Conservation (phyloP, 306 rosid genomes). For the Herpetospermum pedunculosum region DNA sequence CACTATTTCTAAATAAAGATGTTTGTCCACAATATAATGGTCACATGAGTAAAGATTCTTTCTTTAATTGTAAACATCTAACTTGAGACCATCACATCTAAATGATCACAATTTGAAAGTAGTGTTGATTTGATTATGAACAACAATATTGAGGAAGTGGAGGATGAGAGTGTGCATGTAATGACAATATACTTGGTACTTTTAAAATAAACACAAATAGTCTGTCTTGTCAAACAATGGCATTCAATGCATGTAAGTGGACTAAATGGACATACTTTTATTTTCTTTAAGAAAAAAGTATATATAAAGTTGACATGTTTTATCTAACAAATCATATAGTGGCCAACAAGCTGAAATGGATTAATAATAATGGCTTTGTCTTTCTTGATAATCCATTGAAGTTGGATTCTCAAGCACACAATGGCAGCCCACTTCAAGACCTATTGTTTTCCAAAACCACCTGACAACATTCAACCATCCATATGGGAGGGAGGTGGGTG, state of each 20-base stretch:
- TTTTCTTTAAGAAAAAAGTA: background rate
- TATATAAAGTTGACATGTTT: background rate
- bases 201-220: background rate
- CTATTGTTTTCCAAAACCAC: background rate
- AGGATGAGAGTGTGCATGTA: background rate
- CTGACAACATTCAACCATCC: background rate
- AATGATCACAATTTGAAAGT: background rate
- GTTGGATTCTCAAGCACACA: background rate
- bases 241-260: conserved; percentile 4
- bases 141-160: background rate
- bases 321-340: background rate
- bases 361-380: background rate
- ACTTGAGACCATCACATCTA: background rate
- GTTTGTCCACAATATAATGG: background rate
- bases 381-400: background rate
- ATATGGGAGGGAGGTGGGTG: background rate
- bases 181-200: background rate
- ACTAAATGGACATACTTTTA: background rate
- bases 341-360: conserved; percentile 7
- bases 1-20: background rate
- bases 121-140: background rate
- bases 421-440: background rate
- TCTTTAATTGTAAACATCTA: background rate
- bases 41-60: background rate
- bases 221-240: background rate